phyloP scores from a whole-genome alignment of 179 eudicot species.

The Spinacia oleracea region DNA sequence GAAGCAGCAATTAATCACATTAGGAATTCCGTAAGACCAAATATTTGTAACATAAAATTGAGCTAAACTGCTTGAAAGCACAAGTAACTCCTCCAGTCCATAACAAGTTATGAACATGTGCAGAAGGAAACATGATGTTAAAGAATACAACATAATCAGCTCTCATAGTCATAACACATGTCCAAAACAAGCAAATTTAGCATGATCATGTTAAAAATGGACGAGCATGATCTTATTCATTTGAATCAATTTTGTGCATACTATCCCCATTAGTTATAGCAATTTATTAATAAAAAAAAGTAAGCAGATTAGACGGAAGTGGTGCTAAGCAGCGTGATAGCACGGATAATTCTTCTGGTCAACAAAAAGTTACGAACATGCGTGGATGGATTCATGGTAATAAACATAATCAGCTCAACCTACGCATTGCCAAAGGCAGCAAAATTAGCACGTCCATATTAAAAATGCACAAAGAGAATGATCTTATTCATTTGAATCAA shows the following conservation, averaged over 20 bases:
- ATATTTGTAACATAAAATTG: not conserved
- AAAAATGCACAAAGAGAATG: not conserved
- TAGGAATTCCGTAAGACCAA: not conserved
- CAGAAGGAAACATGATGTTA: not conserved
- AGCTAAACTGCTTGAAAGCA: not conserved
- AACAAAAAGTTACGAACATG: not conserved
- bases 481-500: not conserved
- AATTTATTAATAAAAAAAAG: too few species aligned
- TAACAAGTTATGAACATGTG: not conserved
- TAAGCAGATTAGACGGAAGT: too few species aligned
- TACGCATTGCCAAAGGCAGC: not conserved
- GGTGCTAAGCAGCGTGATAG: not conserved
- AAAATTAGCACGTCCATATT: not conserved
- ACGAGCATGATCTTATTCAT: not conserved
- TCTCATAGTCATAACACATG: not conserved
- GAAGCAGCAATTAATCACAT: slow-evolving; percentile 14
- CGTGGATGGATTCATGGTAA: not conserved
- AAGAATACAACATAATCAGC: not conserved
- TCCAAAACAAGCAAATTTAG: not conserved
- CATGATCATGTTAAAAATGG: not conserved
- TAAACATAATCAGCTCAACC: not conserved
- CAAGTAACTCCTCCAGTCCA: not conserved
- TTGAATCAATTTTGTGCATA: not conserved
- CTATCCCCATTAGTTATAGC: not conserved
- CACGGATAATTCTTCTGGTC: not conserved